Evolutionary conservation across 257 asterid genomes (phyloP), one percentile per base, ranked within the genome.

Genomic region (Misopates orontium): DNA sequence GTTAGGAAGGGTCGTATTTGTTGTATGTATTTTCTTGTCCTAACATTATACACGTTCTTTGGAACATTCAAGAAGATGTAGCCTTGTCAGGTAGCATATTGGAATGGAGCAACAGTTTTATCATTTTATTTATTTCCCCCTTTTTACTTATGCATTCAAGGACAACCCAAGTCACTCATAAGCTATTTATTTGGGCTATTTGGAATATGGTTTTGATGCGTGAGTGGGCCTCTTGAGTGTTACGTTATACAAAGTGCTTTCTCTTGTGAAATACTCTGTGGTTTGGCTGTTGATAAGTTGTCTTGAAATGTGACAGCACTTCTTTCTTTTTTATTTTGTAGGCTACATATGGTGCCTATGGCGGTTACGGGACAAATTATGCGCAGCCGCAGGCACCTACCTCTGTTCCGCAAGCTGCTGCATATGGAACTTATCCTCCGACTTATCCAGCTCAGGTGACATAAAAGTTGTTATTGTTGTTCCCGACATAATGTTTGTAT

Each of bases 371-470:
- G 39, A 62, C 87, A 39, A 69, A 83, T 72, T 94, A 90, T 79
- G 53, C 84, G 0, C 93, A 82, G 18, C 79, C 91, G 21, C 98
- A 88, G 75, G 71, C 72, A 20, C 91, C 95, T 55, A 71, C 88
- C 40, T 69, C 95, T 10, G 90, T 77, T 20, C 89, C 97, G 39
- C 97, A 85, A 59, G 86, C 91, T 28, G 82, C 83, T 57, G 83
- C 91, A n/a, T 89, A 79, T 73, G 98, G 95, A 72, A 76, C 88
- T 57, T 90, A 93, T 73, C 96, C 97, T 72, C 79, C 85, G 36
- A 66, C 98, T 48, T 86, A 86, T 73, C 85, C 90, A 44, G 67
- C 90, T 21, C 99, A 84, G 97, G 99, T 87, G 78, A 69, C 56
- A 9, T 40, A 44, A 57, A 18, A 15, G 13, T 18, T 36, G 10